A percentile compares a stretch with the other conserved stretches of the same genome.
These are phyloP conservation scores for Zygosaccharomyces pseudobailii DNA, from an alignment of 1,139 yeast genomes.

Conservation along the genomic window DNA sequence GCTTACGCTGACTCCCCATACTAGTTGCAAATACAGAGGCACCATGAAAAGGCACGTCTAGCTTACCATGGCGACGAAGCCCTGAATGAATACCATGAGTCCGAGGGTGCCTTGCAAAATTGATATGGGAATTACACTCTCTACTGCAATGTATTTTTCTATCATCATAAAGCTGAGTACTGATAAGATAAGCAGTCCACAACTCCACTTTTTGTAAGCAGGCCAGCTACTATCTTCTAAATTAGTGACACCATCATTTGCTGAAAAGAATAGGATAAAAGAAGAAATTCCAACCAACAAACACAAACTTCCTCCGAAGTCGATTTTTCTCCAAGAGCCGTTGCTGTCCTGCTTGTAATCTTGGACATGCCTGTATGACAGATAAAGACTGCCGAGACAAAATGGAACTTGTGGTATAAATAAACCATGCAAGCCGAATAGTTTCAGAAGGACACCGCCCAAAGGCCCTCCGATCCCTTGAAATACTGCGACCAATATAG, in stretches of 20 bases:
- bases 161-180: constrained; percentile 5
- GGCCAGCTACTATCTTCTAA: constrained; percentile 1
- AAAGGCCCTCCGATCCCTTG: constrained; percentile 13
- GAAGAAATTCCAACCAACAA: constrained; percentile 49
- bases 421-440: constrained; percentile 54
- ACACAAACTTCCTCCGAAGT: constrained; percentile 60
- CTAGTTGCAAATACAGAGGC: constrained; percentile 34
- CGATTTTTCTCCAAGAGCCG: constrained; percentile 53
- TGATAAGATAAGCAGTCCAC: constrained; percentile 3
- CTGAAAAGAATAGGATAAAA: constrained; percentile 38
- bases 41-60: constrained; percentile 10
- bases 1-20: constrained; percentile 33
- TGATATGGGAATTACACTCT: constrained; percentile 8
- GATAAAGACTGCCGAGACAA: constrained; percentile 40
- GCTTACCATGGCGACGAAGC: constrained; percentile 9
- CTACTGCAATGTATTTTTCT: constrained; percentile 7
- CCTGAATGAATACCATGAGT: constrained; percentile 8
- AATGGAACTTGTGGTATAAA: constrained; percentile 56
- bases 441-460: constrained; percentile 9
- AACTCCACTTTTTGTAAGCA: not conserved
- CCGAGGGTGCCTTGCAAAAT: constrained; percentile 12
- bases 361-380: constrained; percentile 30
- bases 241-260: constrained; percentile 8
- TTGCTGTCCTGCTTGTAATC: constrained; percentile 28
- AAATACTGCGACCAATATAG: constrained; percentile 9